Evolutionary conservation across 2,329 filamentous ascomycete genomes (phyloP).

Genomic region (Aspergillus calidoustus): DNA sequence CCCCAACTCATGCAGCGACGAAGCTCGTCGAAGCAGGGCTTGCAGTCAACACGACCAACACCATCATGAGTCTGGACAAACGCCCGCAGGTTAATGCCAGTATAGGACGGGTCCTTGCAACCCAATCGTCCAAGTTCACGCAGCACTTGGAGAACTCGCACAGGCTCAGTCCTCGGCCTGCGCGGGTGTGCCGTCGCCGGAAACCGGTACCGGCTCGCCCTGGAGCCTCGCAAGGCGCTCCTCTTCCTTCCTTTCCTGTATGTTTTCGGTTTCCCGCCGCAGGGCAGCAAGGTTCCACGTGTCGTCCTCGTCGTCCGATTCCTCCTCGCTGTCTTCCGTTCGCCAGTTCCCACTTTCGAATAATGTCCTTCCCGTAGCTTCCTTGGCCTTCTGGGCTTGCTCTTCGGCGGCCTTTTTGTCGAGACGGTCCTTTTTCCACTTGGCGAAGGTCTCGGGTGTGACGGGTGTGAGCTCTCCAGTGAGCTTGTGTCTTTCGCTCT

Average conservation of each 20-base stretch:
- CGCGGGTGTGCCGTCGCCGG: slow-evolving; percentile 25
- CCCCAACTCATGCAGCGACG: slow-evolving; percentile 24
- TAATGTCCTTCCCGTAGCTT: slow-evolving; percentile 90
- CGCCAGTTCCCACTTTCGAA: slow-evolving; percentile 98
- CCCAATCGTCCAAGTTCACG: slow-evolving; percentile 34
- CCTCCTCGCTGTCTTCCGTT: slow-evolving; percentile 65
- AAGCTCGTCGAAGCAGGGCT: slow-evolving; percentile 18
- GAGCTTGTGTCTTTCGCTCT: slow-evolving; percentile 94
- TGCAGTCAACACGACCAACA: slow-evolving; percentile 33
- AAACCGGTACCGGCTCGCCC: slow-evolving; percentile 31
- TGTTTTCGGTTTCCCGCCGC: slow-evolving; percentile 79
- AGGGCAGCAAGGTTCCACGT: slow-evolving; percentile 82
- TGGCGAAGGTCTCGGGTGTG: slow-evolving; percentile 87
- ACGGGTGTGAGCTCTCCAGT: slow-evolving; percentile 91
- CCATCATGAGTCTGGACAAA: slow-evolving; percentile 27
- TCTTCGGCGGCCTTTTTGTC: slow-evolving; percentile 96
- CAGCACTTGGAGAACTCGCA: slow-evolving; percentile 25
- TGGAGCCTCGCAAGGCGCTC: slow-evolving; percentile 59
- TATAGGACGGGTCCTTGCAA: slow-evolving; percentile 28
- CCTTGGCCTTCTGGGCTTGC: slow-evolving; percentile 86
- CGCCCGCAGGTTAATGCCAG: slow-evolving; percentile 27
- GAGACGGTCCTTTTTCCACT: slow-evolving; percentile 94
- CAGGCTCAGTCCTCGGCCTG: slow-evolving; percentile 34
- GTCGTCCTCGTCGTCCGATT: slow-evolving; percentile 57
- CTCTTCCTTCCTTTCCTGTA: slow-evolving; percentile 76